Evolutionary conservation across 169 alveolate genomes (phyloP), one percentile per base, ranked within the genome.

Genomic region (Plasmodium knowlesi): DNA sequence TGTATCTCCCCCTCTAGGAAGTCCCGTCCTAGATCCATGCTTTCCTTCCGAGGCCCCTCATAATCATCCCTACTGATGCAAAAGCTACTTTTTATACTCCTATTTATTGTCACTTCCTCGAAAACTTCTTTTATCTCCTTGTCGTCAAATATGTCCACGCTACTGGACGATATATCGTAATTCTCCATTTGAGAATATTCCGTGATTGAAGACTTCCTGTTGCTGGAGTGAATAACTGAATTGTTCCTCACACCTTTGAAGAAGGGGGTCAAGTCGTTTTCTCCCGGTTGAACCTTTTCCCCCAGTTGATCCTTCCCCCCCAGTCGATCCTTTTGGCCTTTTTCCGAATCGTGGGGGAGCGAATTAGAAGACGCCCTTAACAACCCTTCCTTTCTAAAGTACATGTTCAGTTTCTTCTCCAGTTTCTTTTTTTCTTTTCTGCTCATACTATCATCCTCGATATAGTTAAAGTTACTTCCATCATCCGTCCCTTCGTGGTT

Each of bases 381-480:
- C 25, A 78, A 76, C 50, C 94, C 94, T 32, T 88, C 94, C 30
- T 78, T 88, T 79, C 50, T 88, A 61, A 88, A 88, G 72, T 88
- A 88, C 71, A 41, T 6, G 14, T 88, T 67, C 46, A 88, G 50
- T 43, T 88, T 82, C 72, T 88, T 88, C 79, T 88, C 94, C 50
- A 88, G 14, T 41, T 61, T 41, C 8, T 22, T 78, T 50, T 79
- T 76, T 34, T 76, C 89, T 14, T 78, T 25, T 30, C 34, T 39
- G 70, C 39, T 41, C 28, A 88, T 78, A 50, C 70, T 79, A 88
- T 88, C 89, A 53, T 88, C 84, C 34, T 34, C 71, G 32, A 80
- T 88, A 50, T 67, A 80, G 6, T 16, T 22, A 22, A 61, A 67
- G 19, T 85, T 72, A 25, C 78, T 39, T n/a, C 41, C 80, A 9